Evolutionary conservation across 371 early-diverging fungal species (phyloP).

Genomic region (Mycotypha africana): DNA sequence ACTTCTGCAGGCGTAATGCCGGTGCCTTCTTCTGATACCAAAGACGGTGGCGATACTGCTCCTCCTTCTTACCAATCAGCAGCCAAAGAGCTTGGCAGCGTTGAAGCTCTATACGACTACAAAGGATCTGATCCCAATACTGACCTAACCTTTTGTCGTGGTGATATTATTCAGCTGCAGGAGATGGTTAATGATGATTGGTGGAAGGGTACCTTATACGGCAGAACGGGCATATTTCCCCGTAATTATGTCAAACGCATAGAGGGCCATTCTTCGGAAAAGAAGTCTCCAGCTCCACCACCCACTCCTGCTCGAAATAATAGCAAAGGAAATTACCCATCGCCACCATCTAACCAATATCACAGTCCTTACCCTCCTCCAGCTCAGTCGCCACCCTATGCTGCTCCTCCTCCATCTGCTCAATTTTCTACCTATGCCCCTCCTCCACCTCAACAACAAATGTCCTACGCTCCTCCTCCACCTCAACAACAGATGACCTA

Average conservation of each 20-base stretch:
- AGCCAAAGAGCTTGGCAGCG: constrained; percentile 13
- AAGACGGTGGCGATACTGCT: neutral
- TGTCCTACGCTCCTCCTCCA: constrained; percentile 10
- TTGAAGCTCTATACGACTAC: constrained; percentile 43
- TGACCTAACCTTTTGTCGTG: constrained; percentile 26
- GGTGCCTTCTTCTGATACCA: constrained; percentile 1
- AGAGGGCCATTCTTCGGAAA: constrained; percentile 2
- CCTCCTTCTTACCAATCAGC: constrained; percentile 12
- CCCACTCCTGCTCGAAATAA: constrained; percentile 5
- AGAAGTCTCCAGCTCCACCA: neutral
- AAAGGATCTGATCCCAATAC: constrained; percentile 33
- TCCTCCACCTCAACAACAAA: constrained; percentile 7
- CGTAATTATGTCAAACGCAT: constrained; percentile 64
- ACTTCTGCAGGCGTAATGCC: constrained; percentile 1
- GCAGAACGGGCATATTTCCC: constrained; percentile 75
- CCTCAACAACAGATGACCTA: constrained; percentile 3
- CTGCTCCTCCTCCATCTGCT: constrained; percentile 4
- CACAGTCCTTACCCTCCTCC: constrained; percentile 9
- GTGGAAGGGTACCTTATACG: constrained; percentile 67
- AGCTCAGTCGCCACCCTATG: neutral
- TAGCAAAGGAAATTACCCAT: constrained; percentile 5
- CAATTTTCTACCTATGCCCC: constrained; percentile 16
- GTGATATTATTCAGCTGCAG: constrained; percentile 20
- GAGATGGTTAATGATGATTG: constrained; percentile 37
- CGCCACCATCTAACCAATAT: constrained; percentile 19